Evolutionary conservation across 768 basidiomycete species (phyloP).

Genomic region (Phylloporus sp.): DNA sequence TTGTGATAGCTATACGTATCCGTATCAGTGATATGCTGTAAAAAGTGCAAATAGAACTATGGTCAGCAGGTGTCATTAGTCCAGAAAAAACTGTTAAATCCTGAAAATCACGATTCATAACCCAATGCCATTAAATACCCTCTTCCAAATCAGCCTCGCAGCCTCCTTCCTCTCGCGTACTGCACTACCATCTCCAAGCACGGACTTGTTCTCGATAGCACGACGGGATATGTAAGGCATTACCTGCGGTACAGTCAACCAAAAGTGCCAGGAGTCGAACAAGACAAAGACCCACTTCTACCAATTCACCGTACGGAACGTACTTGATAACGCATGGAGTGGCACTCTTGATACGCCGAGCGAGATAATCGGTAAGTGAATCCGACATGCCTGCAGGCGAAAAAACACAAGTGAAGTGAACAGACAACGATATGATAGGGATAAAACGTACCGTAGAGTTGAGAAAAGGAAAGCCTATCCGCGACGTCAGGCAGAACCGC

Average conservation of each 20-base stretch:
- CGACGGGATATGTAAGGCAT: conserved; percentile 88
- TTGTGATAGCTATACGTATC: neutral
- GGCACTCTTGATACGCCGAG: conserved; percentile 42
- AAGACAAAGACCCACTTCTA: conserved; percentile 41
- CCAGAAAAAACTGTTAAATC: neutral
- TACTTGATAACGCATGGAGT: conserved; percentile 83
- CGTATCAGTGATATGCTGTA: neutral
- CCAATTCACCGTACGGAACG: conserved; percentile 69
- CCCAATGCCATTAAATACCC: conserved; percentile 28
- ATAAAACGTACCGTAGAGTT: conserved; percentile 66
- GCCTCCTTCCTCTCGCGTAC: conserved; percentile 31
- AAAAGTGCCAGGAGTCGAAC: neutral
- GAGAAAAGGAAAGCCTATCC: conserved; percentile 69
- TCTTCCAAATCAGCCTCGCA: conserved; percentile 26
- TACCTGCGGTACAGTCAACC: conserved; percentile 40
- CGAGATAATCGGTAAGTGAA: conserved; percentile 68
- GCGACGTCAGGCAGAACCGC: conserved; percentile 49
- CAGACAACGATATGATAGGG: neutral
- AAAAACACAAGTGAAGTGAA: neutral
- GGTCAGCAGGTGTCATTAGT: neutral
- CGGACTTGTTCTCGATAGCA: conserved; percentile 89
- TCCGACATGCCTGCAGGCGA: conserved; percentile 74
- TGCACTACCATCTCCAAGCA: conserved; percentile 72
- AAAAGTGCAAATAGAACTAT: neutral
- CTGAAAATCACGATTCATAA: conserved; percentile 10